Base-by-base conservation (phyloP, 2,329 filamentous ascomycete species). In the Clarireedia paspali region DNA sequence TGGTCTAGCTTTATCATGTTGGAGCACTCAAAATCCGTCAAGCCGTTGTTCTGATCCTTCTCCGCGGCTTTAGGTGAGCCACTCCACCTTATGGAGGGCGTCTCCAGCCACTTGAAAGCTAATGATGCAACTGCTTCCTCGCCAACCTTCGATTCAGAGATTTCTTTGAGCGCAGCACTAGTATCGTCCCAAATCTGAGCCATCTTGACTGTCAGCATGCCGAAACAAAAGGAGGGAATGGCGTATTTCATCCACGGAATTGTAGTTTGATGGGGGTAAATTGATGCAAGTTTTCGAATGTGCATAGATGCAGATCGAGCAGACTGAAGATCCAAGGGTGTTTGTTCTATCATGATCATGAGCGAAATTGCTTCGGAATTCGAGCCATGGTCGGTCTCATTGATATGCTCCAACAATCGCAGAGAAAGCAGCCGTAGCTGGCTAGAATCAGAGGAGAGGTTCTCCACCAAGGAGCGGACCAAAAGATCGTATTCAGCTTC, bases 151-250 rank as follows among this genome's bases (percentile, higher is more conserved):
- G 78, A 79, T 62, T 88, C 80, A 20, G 84, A 81, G 53, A 99
- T 84, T 51, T 85, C 78, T 65, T 89, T 87, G 66, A 99, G 73
- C 0, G 88, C 84, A 54, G 84, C 80, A 50, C 87, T 83, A 0
- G 89, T 82, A 64, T 95, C 89, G 58, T 95, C 89, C 89, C 92
- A 96, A 5, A 95, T 77, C 38, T 90, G 90, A 0, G 91, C 82
- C 61, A 96, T 77, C 63, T 87, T 89, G 49, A 95, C 84, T 0
- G 91, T 94, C 58, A 97, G 78, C 71, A 96, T 80, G 49, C 94
- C 94, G 64, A 96, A 96, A 64, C 90, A 84, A 66, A 91, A 97
- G 0, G 82, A 79, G 0, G 91, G 88, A 30, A 97, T 79, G 6
- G 90, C 83, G 64, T 81, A 78, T 57, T 81, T 77, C 61, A 95